Base-by-base conservation (phyloP, 1,284 basidiomycete species). In the Apiotrichum porosum region DNA sequence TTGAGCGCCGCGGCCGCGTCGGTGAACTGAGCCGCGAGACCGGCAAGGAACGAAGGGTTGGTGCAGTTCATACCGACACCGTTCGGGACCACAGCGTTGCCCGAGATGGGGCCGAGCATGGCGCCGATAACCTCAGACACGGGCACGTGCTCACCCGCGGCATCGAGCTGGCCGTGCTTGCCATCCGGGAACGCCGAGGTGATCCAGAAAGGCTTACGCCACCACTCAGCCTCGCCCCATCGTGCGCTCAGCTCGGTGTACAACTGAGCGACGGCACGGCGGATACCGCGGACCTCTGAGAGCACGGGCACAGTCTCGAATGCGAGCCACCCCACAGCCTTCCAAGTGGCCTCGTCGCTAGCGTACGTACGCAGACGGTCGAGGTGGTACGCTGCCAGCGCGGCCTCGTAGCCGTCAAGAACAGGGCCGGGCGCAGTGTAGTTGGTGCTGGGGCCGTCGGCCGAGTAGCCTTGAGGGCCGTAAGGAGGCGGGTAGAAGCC, bases 231-330 rank as follows among this genome's bases (percentile, higher is more conserved):
- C 21, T 40, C 40, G 17, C 37, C 19, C 8, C 12, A 28, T 12
- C 26, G 40, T 10, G 26, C 41, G 28, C 43, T 39, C 19, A 74
- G 42, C 41, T 70, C 63, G 12, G 59, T 54, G 36, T 69, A 40
- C 6, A 81, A 62, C 13, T 53, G 49, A 9, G 53, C 62, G 69
- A 89, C 79, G 0, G 86, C 85, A 14, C 71, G 69, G 37, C 85
- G 74, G 48, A 90, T 82, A 2, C 83, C 85, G 10, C 63, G 68
- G 5, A 84, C 75, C 68, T 91, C 88, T 21, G 81, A 71, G 13
- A 80, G 63, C 1, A 87, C 73, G 0, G 88, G 86, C 4, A 89
- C 74, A 0, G 86, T 90, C 76, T 90, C 88, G 64, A 90, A 89
- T 9, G 84, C 85, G 40, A 90, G 62, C 52, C 77, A 78, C 47